A percentile compares a stretch with the other conserved stretches of the same genome.
phyloP scores from a whole-genome alignment of 2,329 filamentous ascomycete genomes.

The Penicillium sp. region DNA sequence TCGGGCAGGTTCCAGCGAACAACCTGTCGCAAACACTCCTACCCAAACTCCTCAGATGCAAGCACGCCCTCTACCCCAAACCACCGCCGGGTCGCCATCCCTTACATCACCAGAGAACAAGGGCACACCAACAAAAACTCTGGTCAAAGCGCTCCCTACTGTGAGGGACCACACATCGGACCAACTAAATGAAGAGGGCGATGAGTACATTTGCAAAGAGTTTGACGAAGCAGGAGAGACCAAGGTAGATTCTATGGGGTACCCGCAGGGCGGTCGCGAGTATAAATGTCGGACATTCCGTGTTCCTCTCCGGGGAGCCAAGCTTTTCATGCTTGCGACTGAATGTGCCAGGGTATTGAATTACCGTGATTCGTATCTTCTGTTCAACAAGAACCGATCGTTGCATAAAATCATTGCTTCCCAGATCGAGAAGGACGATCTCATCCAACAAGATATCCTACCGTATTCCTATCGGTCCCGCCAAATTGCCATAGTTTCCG shows the following conservation, averaged over 20 bases:
- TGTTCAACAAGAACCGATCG: constrained; percentile 98
- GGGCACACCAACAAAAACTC: constrained; percentile 73
- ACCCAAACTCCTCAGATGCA: constrained; percentile 44
- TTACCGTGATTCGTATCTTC: constrained; percentile 93
- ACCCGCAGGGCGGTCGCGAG: constrained; percentile 76
- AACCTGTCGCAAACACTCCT: constrained; percentile 31
- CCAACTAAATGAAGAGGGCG: constrained; percentile 81
- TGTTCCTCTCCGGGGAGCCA: constrained; percentile 85
- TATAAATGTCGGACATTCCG: constrained; percentile 93
- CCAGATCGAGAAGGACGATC: constrained; percentile 91
- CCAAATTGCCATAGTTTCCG: constrained; percentile 97
- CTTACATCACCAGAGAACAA: constrained; percentile 63
- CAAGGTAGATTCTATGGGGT: constrained; percentile 83
- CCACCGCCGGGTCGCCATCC: constrained; percentile 49
- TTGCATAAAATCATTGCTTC: constrained; percentile 97
- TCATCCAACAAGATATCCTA: constrained; percentile 90
- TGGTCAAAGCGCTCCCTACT: constrained; percentile 90
- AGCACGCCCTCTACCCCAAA: constrained; percentile 36
- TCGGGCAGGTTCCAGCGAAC: constrained; percentile 37
- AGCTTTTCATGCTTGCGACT: constrained; percentile 97
- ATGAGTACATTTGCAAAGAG: constrained; percentile 93
- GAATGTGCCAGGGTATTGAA: constrained; percentile 92
- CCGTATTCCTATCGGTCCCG: constrained; percentile 98
- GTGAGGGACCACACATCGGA: constrained; percentile 97
- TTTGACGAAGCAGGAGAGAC: constrained; percentile 90